A percentile compares a stretch with the other conserved stretches of the same genome.
Conservation (phyloP, 108 stramenopile species). For the Skeletonema costatum region DNA sequence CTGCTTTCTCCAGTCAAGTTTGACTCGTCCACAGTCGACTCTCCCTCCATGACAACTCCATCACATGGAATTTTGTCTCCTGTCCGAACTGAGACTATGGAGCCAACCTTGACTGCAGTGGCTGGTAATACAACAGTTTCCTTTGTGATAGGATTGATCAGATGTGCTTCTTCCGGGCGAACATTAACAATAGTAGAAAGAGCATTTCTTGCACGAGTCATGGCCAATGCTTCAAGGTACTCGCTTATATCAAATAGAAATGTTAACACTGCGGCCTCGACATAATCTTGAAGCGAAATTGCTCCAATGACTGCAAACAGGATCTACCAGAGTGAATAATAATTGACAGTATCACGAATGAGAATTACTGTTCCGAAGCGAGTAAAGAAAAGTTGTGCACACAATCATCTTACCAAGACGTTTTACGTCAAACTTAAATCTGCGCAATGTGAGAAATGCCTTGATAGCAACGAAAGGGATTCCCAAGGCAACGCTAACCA, state of each 20-base stretch:
- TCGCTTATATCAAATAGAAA: conserved; percentile 79
- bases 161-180: conserved; percentile 71
- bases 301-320: conserved; percentile 78
- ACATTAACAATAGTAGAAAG: conserved; percentile 68
- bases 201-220: conserved; percentile 69
- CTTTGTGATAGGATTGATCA: conserved; percentile 61
- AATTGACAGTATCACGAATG: background rate
- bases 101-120: conserved; percentile 67
- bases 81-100: conserved; percentile 77
- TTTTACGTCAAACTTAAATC: too few relatives aligned
- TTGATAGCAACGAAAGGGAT: too few relatives aligned
- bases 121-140: conserved; percentile 65
- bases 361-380: too few relatives aligned
- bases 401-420: too few relatives aligned
- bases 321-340: conserved; percentile 12
- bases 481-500: too few relatives aligned
- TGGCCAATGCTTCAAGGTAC: conserved; percentile 66
- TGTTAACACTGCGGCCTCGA: conserved; percentile 82
- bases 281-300: conserved; percentile 69
- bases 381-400: too few relatives aligned
- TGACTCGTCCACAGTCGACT: conserved; percentile 71
- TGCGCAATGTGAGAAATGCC: too few relatives aligned
- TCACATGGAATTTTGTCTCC: conserved; percentile 94
- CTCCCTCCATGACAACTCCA: conserved; percentile 79
- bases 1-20: conserved; percentile 78